Evolutionary conservation across 2,329 filamentous ascomycete genomes (phyloP).

Genomic region (Reticulascus tulasneorum): DNA sequence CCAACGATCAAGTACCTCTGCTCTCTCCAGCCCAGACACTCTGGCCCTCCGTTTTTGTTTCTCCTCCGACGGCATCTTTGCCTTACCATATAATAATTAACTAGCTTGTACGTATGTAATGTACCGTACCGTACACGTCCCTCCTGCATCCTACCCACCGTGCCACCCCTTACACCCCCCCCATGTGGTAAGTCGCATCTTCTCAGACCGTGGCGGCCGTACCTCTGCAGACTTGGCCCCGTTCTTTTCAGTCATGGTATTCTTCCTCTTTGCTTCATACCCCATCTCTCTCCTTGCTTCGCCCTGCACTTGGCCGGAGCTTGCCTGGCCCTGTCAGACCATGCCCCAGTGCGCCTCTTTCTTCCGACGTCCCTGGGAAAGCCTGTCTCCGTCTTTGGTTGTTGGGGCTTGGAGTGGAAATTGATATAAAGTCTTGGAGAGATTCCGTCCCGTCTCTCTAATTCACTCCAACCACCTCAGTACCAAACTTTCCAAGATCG

Average conservation of each 20-base stretch:
- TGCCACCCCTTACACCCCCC: no score
- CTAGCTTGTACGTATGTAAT: no score
- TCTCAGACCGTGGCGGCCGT: neutral
- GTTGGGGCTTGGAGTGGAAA: neutral
- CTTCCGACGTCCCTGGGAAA: neutral
- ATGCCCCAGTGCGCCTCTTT: slow-evolving; percentile 10
- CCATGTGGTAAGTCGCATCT: slow-evolving; percentile 1
- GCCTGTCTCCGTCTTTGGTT: neutral
- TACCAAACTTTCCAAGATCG: slow-evolving; percentile 1
- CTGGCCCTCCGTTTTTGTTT: no score
- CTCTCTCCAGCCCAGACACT: no score
- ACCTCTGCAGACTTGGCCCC: neutral
- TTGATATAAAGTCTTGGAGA: slow-evolving; percentile 10
- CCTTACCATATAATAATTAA: no score
- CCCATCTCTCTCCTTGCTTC: slow-evolving; percentile 5
- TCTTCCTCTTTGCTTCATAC: neutral
- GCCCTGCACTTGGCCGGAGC: slow-evolving; percentile 11
- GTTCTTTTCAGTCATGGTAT: neutral
- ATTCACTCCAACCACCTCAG: slow-evolving; percentile 2
- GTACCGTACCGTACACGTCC: no score
- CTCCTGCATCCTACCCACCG: no score
- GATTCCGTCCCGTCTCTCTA: slow-evolving; percentile 3
- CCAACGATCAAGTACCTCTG: slow-evolving; percentile 4
- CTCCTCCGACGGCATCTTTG: no score
- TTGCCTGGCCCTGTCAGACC: slow-evolving; percentile 13